phyloP scores from a whole-genome alignment of 2,329 filamentous ascomycete genomes.

The Stagonosporopsis chrysanthemi region DNA sequence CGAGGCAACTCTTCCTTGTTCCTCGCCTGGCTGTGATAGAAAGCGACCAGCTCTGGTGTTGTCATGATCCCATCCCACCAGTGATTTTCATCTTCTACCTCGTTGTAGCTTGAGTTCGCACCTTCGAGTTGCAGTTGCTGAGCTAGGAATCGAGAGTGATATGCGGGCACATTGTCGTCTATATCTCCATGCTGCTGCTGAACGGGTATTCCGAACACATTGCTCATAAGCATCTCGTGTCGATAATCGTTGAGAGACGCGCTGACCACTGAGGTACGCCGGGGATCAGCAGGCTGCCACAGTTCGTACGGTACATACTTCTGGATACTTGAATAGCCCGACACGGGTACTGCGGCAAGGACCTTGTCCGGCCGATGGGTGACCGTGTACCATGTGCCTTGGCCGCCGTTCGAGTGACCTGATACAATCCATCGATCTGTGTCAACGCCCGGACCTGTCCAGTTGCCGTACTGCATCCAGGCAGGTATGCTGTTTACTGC shows the following conservation, averaged over 20 bases:
- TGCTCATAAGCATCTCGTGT: constrained; percentile 63
- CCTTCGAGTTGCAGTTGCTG: constrained; percentile 56
- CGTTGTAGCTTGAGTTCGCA: constrained; percentile 56
- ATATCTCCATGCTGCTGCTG: constrained; percentile 63
- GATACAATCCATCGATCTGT: constrained; percentile 59
- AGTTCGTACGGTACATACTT: constrained; percentile 66
- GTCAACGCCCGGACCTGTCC: constrained; percentile 58
- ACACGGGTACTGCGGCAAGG: constrained; percentile 64
- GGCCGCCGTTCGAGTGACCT: constrained; percentile 68
- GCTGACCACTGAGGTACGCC: constrained; percentile 56
- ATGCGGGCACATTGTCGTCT: constrained; percentile 67
- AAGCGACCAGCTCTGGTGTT: constrained; percentile 56
- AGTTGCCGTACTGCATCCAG: constrained; percentile 59
- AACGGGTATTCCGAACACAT: constrained; percentile 61
- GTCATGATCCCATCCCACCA: constrained; percentile 66
- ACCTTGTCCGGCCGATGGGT: constrained; percentile 65
- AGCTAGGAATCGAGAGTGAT: constrained; percentile 63
- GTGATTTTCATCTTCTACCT: constrained; percentile 59
- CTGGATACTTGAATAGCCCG: constrained; percentile 66
- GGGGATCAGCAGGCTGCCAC: constrained; percentile 64
- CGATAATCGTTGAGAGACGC: constrained; percentile 60
- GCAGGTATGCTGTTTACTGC: constrained; percentile 57
- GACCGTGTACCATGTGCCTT: constrained; percentile 65
- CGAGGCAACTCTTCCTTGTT: constrained; percentile 28
- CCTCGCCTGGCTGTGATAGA: constrained; percentile 54